Evolutionary conservation across 805 yeast species (phyloP).

Genomic region (Candida argentea): DNA sequence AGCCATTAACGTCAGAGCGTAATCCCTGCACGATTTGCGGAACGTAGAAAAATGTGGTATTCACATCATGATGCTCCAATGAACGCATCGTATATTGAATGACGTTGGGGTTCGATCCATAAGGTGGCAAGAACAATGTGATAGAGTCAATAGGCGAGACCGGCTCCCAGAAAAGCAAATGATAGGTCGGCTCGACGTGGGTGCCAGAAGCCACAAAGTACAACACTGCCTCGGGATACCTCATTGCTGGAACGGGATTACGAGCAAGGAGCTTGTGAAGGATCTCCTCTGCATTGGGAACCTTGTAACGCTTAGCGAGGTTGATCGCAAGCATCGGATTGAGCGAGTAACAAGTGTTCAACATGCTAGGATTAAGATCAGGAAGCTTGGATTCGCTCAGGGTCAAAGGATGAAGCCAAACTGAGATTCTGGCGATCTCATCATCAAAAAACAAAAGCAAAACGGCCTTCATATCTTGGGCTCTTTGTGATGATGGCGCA

Average conservation of each 20-base stretch:
- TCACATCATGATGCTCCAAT: slow-evolving; percentile 77
- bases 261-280: slow-evolving; percentile 37
- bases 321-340: slow-evolving; percentile 68
- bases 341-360: slow-evolving; percentile 50
- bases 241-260: slow-evolving; percentile 51
- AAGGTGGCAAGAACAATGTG: slow-evolving; percentile 69
- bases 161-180: slow-evolving; percentile 59
- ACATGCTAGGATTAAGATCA: slow-evolving; percentile 28
- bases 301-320: slow-evolving; percentile 51
- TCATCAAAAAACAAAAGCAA: slow-evolving; percentile 58
- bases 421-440: slow-evolving; percentile 60
- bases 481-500: slow-evolving; percentile 13
- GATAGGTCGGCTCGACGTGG: slow-evolving; percentile 28
- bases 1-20: slow-evolving; percentile 74
- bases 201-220: slow-evolving; percentile 39
- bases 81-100: slow-evolving; percentile 88
- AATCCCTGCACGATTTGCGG: slow-evolving; percentile 95
- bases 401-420: slow-evolving; percentile 66
- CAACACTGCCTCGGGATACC: slow-evolving; percentile 49
- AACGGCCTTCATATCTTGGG: slow-evolving; percentile 43
- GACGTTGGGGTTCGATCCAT: slow-evolving; percentile 52
- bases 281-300: slow-evolving; percentile 26
- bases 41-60: slow-evolving; percentile 87
- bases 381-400: slow-evolving; percentile 32
- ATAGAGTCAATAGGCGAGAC: slow-evolving; percentile 79